Evolutionary conservation across 257 asterid genomes (phyloP), one percentile per base, ranked within the genome.

Genomic region (Parsonsia alboflavescens): DNA sequence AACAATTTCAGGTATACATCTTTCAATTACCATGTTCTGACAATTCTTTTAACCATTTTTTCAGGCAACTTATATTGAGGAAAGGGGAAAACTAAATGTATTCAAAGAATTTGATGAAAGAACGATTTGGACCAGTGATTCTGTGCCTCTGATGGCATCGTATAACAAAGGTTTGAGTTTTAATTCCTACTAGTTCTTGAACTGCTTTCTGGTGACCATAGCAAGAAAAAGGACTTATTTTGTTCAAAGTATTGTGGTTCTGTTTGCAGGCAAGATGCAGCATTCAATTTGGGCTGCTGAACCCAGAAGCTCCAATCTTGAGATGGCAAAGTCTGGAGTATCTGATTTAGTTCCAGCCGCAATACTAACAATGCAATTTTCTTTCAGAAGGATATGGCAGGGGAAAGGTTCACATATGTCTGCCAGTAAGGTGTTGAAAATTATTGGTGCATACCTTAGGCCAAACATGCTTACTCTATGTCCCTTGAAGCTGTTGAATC

Each of bases 221-320:
- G 11, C 61, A 39, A 57, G 69, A 44, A 36, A 56, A 21, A 57
- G 21, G 10, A 26, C 12, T 24, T 36, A 66, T 54, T 57, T 41
- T 28, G 49, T 65, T 65, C 49, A 65, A 39, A 19, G 24, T 64
- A 76, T 28, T 64, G 46, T 26, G 36, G 16, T 28, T 75, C 65
- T 80, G 63, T 70, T 77, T 85, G 82, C 80, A 94, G 99, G 92
- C 59, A 94, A 92, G 85, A 83, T 83, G 90, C 97, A 90, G 68
- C 99, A 94, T 83, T 92, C 97, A 24, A 85, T 94, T 74, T 94
- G 99, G 99, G 96, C 85, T 73, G 88, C 84, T 62, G 97, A 94
- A 88, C 82, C 80, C 66, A 77, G 73, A 65, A 86, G 77, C 73
- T 85, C 93, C 72, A 84, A 83, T 70, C 81, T 77, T 61, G 93